Evolutionary conservation across 805 yeast genomes (phyloP).

Genomic region (Ogataea paraovalis): DNA sequence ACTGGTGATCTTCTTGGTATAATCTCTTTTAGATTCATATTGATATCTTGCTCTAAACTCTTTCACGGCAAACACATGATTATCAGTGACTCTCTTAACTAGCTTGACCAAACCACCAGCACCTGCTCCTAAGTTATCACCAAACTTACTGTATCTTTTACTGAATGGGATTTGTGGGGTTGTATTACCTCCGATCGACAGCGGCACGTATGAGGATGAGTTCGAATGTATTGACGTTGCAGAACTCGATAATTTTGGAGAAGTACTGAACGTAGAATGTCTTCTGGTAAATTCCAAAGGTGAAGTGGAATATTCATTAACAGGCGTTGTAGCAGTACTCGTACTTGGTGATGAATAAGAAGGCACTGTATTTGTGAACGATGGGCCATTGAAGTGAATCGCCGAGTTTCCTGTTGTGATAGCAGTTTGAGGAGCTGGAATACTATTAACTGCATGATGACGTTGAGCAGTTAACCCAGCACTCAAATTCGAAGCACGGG

Average conservation of each 20-base stretch:
- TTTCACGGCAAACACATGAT: conserved; percentile 81
- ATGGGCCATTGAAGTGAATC: conserved; percentile 14
- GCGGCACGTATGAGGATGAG: conserved; percentile 11
- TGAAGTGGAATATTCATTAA: conserved; percentile 19
- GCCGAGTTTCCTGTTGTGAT: conserved; percentile 8
- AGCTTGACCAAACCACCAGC: conserved; percentile 90
- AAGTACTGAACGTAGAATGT: conserved; percentile 7
- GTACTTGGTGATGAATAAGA: conserved; percentile 4
- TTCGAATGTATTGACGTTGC: conserved; percentile 1
- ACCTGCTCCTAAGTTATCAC: conserved; percentile 88
- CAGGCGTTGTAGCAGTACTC: conserved; percentile 8
- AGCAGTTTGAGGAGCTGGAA: conserved; percentile 8
- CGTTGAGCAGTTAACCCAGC: conserved; percentile 34
- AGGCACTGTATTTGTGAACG: conserved; percentile 5
- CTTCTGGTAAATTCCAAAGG: conserved; percentile 17
- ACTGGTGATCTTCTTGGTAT: conserved; percentile 87
- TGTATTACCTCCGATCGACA: conserved; percentile 36
- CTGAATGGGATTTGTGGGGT: conserved; percentile 56
- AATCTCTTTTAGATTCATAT: conserved; percentile 76
- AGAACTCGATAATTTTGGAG: conserved; percentile 9
- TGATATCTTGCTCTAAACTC: conserved; percentile 78
- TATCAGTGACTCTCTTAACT: conserved; percentile 63
- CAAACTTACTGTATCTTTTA: conserved; percentile 75
- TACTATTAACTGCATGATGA: conserved; percentile 14
- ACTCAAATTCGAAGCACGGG: conserved; percentile 32